phyloP scores from a whole-genome alignment of 371 early-diverging fungal species.

The Gilbertella persicaria region DNA sequence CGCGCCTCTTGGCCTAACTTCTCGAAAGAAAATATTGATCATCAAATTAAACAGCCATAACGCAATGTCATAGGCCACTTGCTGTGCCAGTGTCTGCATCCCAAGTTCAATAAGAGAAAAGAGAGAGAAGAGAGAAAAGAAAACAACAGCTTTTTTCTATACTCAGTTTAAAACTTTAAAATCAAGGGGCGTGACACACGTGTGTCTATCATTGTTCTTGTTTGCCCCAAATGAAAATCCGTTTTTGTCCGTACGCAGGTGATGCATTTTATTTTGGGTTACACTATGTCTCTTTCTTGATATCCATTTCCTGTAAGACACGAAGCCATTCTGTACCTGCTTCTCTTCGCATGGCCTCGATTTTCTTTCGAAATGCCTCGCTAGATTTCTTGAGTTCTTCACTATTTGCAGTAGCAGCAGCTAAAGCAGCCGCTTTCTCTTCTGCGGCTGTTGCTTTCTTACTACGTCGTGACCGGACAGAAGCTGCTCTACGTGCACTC shows the following conservation, averaged over 20 bases:
- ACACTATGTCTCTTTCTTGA: slow-evolving; percentile 21
- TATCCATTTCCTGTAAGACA: slow-evolving; percentile 62
- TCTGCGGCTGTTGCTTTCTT: slow-evolving; percentile 21
- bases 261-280: not conserved
- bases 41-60: slow-evolving; percentile 57
- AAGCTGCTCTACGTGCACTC: slow-evolving; percentile 26
- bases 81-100: slow-evolving; percentile 7
- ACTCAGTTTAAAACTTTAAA: too few species aligned
- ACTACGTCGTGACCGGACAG: slow-evolving; percentile 35
- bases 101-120: not conserved
- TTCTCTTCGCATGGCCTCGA: slow-evolving; percentile 65
- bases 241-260: too few species aligned
- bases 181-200: not conserved
- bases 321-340: slow-evolving; percentile 67
- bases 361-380: slow-evolving; percentile 50
- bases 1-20: slow-evolving; percentile 80
- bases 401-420: slow-evolving; percentile 8
- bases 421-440: slow-evolving; percentile 6
- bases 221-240: not conserved
- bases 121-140: slow-evolving; percentile 5
- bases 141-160: not conserved
- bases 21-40: slow-evolving; percentile 83
- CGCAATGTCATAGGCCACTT: slow-evolving; percentile 47
- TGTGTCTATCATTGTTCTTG: too few species aligned
- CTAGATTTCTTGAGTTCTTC: slow-evolving; percentile 12